These are phyloP conservation scores for Vitis vinifera DNA, from an alignment of 164 flowering plant species.

Conservation along the genomic window DNA sequence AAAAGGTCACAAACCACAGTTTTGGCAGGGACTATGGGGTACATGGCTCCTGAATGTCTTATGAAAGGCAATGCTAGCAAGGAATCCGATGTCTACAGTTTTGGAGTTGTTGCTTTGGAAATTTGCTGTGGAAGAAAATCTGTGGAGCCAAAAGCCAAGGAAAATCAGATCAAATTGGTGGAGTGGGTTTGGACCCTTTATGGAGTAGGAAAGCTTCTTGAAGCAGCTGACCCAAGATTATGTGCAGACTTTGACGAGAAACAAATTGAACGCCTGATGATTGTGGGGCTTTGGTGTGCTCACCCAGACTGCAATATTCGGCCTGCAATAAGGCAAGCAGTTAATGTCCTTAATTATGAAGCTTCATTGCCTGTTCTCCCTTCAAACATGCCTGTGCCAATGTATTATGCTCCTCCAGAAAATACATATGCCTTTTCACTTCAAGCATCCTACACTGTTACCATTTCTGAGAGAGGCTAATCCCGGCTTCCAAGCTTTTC, in stretches of 20 bases:
- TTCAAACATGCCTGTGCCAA: constrained; percentile 7
- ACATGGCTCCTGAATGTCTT: constrained; percentile 4
- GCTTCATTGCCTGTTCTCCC: constrained; percentile 18
- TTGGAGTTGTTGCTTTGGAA: background rate
- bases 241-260: constrained; percentile 9
- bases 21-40: background rate
- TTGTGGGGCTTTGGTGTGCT: constrained; percentile 37
- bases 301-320: constrained; percentile 21
- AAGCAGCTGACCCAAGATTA: constrained; percentile 14
- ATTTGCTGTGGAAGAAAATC: constrained; percentile 6
- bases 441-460: too few species aligned
- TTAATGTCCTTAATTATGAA: constrained; percentile 21
- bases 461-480: too few species aligned
- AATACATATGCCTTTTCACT: too few species aligned
- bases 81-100: constrained; percentile 7
- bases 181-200: constrained; percentile 18
- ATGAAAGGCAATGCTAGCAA: background rate
- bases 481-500: too few species aligned
- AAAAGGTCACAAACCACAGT: background rate
- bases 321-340: constrained; percentile 23
- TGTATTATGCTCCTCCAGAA: too few species aligned
- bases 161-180: constrained; percentile 1
- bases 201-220: constrained; percentile 1
- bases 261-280: constrained; percentile 26
- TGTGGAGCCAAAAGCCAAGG: background rate